These are phyloP conservation scores for Lodderomyces margitis DNA, from an alignment of 1,139 yeast genomes.

Conservation along the genomic window DNA sequence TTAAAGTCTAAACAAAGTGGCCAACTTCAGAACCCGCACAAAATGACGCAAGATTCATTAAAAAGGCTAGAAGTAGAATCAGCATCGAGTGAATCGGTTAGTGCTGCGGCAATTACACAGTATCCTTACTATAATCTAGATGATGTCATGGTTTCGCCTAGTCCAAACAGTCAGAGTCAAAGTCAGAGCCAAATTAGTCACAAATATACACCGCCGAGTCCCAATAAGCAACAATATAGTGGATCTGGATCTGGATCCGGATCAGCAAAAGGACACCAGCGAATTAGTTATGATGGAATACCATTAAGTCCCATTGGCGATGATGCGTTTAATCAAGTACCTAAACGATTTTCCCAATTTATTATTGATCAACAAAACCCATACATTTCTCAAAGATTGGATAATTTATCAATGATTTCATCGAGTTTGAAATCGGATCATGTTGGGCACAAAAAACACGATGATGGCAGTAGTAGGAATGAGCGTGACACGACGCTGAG, in stretches of 20 bases:
- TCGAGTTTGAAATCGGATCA: conserved; percentile 16
- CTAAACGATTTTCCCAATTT: conserved; percentile 42
- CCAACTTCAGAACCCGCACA: neutral
- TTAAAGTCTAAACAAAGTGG: no score
- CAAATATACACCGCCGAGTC: neutral
- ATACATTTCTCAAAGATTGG: conserved; percentile 23
- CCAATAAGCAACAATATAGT: conserved; percentile 2
- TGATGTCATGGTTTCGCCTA: neutral
- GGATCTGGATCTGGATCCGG: neutral
- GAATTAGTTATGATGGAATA: neutral
- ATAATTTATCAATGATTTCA: conserved; percentile 26
- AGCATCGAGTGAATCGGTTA: conserved; percentile 26
- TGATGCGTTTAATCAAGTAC: conserved; percentile 31
- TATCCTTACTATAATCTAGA: conserved; percentile 32
- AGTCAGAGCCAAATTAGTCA: conserved; percentile 20
- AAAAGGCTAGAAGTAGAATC: conserved; percentile 32
- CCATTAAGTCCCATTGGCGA: conserved; percentile 3
- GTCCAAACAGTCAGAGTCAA: conserved; percentile 13
- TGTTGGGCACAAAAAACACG: conserved; percentile 1
- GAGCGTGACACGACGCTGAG: conserved; percentile 4
- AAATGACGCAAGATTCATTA: conserved; percentile 14
- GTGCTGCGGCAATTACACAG: conserved; percentile 17
- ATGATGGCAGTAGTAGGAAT: neutral
- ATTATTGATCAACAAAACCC: conserved; percentile 39
- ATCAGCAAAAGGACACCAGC: neutral